Percentiles rank a stretch among this genome's conserved stretches.
Evolutionary conservation across 2,329 filamentous ascomycete species (phyloP).

Genomic region (Sarocladium oryzae): DNA sequence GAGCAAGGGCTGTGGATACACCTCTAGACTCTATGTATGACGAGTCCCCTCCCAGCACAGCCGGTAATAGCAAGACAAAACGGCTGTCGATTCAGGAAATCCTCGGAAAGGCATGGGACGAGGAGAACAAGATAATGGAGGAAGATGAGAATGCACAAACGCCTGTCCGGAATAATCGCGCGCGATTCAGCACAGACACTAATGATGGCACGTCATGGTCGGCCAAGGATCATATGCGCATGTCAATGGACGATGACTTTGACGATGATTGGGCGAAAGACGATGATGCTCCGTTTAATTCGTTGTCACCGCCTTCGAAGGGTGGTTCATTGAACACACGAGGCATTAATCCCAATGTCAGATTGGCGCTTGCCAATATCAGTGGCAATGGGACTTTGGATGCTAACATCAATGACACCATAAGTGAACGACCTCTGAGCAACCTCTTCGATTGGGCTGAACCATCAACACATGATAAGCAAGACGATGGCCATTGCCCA

Average conservation of each 20-base stretch:
- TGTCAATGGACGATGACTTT: conserved; percentile 56
- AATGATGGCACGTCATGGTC: conserved; percentile 27
- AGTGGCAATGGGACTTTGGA: conserved; percentile 40
- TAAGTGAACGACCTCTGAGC: conserved; percentile 50
- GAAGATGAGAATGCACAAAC: conserved; percentile 53
- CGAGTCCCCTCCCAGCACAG: conserved; percentile 61
- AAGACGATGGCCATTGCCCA: conserved; percentile 49
- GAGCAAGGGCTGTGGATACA: conserved; percentile 59
- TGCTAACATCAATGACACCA: conserved; percentile 14
- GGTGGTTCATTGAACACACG: conserved; percentile 45
- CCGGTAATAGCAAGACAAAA: conserved; percentile 45
- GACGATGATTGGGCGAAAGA: conserved; percentile 57
- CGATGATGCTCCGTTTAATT: conserved; percentile 46
- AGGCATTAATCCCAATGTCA: conserved; percentile 45
- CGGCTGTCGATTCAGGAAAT: conserved; percentile 55
- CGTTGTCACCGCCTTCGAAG: conserved; percentile 50
- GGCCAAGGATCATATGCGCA: conserved; percentile 37
- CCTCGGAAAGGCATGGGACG: conserved; percentile 47
- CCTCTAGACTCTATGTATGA: conserved; percentile 77
- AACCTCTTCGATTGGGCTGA: conserved; percentile 78
- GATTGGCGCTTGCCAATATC: conserved; percentile 46
- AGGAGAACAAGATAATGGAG: conserved; percentile 52
- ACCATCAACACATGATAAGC: conserved; percentile 55
- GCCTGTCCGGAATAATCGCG: conserved; percentile 36
- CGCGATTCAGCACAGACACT: conserved; percentile 24